Evolutionary conservation across 495 filamentous ascomycete species (phyloP).

Genomic region (Trichoderma virens): DNA sequence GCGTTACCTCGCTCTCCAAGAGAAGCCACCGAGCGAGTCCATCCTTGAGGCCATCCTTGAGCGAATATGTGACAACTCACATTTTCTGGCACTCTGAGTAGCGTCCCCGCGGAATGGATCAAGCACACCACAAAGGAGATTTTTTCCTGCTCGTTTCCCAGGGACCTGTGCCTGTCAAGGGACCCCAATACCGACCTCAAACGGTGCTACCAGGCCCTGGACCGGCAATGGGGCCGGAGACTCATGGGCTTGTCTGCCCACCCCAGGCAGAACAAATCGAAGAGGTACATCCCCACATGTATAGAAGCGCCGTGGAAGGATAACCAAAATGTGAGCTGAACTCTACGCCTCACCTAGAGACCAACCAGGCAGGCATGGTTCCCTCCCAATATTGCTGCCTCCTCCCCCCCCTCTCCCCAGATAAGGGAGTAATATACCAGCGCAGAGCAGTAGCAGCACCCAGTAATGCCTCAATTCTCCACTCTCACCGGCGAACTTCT

Average conservation of each 20-base stretch:
- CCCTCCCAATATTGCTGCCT: no score
- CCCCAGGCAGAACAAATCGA: background rate
- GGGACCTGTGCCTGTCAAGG: background rate
- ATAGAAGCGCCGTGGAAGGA: background rate
- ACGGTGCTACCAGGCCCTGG: background rate
- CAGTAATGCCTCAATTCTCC: constrained; percentile 4
- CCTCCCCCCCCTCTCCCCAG: background rate
- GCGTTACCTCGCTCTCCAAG: background rate
- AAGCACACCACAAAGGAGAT: background rate
- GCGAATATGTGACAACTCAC: background rate
- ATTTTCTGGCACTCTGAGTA: background rate
- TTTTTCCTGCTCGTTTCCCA: background rate
- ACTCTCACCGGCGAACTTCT: background rate
- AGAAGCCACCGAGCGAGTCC: background rate
- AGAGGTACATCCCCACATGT: constrained; percentile 1
- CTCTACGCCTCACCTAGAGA: constrained; percentile 6
- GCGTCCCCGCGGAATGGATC: background rate
- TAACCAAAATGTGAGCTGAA: constrained; percentile 5
- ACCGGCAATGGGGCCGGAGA: background rate
- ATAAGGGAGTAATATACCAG: no score
- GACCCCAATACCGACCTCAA: background rate
- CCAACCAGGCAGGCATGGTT: background rate
- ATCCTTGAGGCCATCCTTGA: background rate
- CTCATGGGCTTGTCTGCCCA: background rate
- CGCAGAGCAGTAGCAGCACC: no score